Evolutionary conservation across 2,329 filamentous ascomycete genomes (phyloP).

Genomic region (Raffaelea albimanens): DNA sequence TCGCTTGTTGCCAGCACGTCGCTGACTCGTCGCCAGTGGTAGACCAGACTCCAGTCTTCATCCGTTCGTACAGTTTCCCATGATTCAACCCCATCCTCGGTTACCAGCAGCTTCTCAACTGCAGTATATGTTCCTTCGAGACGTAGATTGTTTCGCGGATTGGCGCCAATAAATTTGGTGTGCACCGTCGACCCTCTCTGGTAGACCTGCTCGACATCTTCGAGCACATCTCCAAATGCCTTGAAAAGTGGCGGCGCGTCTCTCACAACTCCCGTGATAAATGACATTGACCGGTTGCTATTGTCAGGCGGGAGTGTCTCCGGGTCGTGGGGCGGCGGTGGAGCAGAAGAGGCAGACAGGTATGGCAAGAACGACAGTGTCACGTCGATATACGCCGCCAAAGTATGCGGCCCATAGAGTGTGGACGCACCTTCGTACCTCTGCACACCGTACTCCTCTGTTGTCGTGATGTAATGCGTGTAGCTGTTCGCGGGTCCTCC

Average conservation of each 20-base stretch:
- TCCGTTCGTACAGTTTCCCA: conserved; percentile 68
- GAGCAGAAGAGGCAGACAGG: conserved; percentile 39
- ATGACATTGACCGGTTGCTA: conserved; percentile 61
- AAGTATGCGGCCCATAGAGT: conserved; percentile 71
- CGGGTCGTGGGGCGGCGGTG: conserved; percentile 26
- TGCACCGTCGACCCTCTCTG: conserved; percentile 44
- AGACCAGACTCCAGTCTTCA: conserved; percentile 75
- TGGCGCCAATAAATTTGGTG: conserved; percentile 72
- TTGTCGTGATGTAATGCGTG: conserved; percentile 34
- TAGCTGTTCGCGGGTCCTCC: conserved; percentile 87
- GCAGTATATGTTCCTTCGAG: conserved; percentile 70
- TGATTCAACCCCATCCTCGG: conserved; percentile 15
- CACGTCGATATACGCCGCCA: conserved; percentile 80
- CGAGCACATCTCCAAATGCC: conserved; percentile 58
- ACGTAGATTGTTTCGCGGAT: conserved; percentile 79
- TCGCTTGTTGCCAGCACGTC: conserved; percentile 64
- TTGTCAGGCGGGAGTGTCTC: conserved; percentile 67
- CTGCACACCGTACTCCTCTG: conserved; percentile 56
- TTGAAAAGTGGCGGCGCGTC: conserved; percentile 58
- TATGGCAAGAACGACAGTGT: conserved; percentile 62
- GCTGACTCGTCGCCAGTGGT: conserved; percentile 66
- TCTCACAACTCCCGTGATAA: conserved; percentile 69
- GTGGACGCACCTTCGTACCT: conserved; percentile 89
- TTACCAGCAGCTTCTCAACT: conserved; percentile 64
- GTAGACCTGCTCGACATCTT: conserved; percentile 45